Conservation (phyloP, 73 alveolate species). For the Loxodes magnus region DNA sequence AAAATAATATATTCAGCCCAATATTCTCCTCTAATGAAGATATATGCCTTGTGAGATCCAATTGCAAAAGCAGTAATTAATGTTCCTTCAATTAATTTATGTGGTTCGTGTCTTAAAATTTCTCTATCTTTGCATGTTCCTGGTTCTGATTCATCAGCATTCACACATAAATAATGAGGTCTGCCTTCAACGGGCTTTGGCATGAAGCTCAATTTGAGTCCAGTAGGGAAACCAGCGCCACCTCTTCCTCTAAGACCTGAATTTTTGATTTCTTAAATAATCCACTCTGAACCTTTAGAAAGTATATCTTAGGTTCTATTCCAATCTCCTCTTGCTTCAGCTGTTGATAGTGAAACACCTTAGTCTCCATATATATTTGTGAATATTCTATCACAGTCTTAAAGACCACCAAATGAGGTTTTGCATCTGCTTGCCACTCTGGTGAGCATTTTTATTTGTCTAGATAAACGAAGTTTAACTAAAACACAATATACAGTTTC, state of each 20-base stretch:
- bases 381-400: constrained; percentile 50
- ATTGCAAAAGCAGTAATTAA: constrained; percentile 45
- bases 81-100: constrained; percentile 53
- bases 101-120: constrained; percentile 53
- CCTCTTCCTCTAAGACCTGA: constrained; percentile 86
- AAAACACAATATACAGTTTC: too few relatives aligned
- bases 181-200: constrained; percentile 81
- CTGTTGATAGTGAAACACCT: constrained; percentile 30
- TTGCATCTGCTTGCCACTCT: too few relatives aligned
- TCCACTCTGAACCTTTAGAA: constrained; percentile 80
- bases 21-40: constrained; percentile 57
- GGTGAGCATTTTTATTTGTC: too few relatives aligned
- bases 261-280: constrained; percentile 68
- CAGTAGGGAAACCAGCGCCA: constrained; percentile 87
- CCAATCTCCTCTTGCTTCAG: constrained; percentile 74
- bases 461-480: too few relatives aligned
- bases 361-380: constrained; percentile 42
- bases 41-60: constrained; percentile 62
- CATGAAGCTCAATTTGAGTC: constrained; percentile 76
- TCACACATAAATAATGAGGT: constrained; percentile 46
- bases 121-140: constrained; percentile 72
- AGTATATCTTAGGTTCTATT: constrained; percentile 68
- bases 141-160: constrained; percentile 69
- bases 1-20: constrained; percentile 50
- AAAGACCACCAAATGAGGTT: constrained; percentile 43